phyloP scores from a whole-genome alignment of 306 rosid species.

The Lathyrus sativus region DNA sequence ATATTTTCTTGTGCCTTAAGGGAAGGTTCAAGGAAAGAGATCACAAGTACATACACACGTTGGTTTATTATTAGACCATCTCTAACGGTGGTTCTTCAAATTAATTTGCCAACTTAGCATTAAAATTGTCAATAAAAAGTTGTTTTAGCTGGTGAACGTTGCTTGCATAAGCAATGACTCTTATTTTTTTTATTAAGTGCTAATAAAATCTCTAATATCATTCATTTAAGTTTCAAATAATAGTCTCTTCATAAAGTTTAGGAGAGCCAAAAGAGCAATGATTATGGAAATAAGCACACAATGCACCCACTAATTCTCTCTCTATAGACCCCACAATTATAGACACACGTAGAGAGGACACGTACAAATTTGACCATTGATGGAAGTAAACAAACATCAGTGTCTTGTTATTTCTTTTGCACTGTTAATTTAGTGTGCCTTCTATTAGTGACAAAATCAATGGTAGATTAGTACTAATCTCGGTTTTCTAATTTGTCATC shows the following conservation, averaged over 20 bases:
- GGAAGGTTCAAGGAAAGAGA: constrained; percentile 45
- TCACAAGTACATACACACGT: constrained; percentile 34
- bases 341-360: constrained; percentile 23
- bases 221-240: constrained; percentile 44
- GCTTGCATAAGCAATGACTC: too few relatives aligned
- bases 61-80: too few relatives aligned
- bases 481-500: constrained; percentile 15
- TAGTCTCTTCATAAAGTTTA: constrained; percentile 53
- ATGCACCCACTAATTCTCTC: constrained; percentile 52
- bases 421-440: constrained; percentile 26
- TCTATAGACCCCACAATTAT: constrained; percentile 30
- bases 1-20: constrained; percentile 64
- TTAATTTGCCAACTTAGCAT: too few relatives aligned
- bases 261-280: constrained; percentile 88
- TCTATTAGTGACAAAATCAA: constrained; percentile 25
- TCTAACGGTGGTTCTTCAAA: too few relatives aligned
- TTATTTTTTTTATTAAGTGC: too few relatives aligned
- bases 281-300: constrained; percentile 70
- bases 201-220: constrained; percentile 46
- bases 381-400: constrained; percentile 17
- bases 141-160: too few relatives aligned
- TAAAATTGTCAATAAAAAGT: too few relatives aligned
- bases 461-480: constrained; percentile 12
- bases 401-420: constrained; percentile 28
- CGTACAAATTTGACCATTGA: constrained; percentile 39